These are phyloP conservation scores for Aspergillus sp. DNA, from an alignment of 2,329 filamentous ascomycete genomes.

Conservation along the genomic window DNA sequence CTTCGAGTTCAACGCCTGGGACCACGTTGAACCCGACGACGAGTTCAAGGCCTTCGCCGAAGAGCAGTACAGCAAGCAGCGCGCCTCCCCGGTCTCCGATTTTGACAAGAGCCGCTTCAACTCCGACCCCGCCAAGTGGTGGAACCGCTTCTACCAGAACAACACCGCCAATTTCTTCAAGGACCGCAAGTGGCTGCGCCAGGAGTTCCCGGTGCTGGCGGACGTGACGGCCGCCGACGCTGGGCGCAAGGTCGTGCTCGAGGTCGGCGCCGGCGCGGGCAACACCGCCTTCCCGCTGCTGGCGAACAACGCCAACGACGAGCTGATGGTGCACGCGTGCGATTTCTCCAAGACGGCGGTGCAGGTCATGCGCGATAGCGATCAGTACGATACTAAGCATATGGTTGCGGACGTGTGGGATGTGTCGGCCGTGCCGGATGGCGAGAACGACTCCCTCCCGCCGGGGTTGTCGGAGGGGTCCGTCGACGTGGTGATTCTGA, in stretches of 20 bases:
- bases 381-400: constrained; percentile 67
- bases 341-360: constrained; percentile 96
- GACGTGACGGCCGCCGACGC: constrained; percentile 70
- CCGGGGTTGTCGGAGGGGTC: constrained; percentile 73
- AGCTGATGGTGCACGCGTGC: constrained; percentile 84
- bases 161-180: constrained; percentile 99
- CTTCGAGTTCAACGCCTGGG: constrained; percentile 98
- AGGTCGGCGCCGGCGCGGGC: constrained; percentile 92
- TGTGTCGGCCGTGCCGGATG: constrained; percentile 60
- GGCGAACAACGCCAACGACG: constrained; percentile 75
- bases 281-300: constrained; percentile 95
- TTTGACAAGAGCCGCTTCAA: constrained; percentile 94
- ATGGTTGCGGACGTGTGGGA: constrained; percentile 97
- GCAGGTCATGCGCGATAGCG: constrained; percentile 81
- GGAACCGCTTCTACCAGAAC: constrained; percentile 98
- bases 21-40: constrained; percentile 92
- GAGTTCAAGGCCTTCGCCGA: constrained; percentile 83
- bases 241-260: constrained; percentile 70
- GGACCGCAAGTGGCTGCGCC: constrained; percentile 92
- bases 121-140: constrained; percentile 87
- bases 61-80: constrained; percentile 80
- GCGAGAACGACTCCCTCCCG: constrained; percentile 59
- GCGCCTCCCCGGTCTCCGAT: constrained; percentile 81
- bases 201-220: constrained; percentile 89
- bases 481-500: constrained; percentile 89